Conservation (phyloP, 2,329 filamentous ascomycete species). For the Colletotrichum sp. region DNA sequence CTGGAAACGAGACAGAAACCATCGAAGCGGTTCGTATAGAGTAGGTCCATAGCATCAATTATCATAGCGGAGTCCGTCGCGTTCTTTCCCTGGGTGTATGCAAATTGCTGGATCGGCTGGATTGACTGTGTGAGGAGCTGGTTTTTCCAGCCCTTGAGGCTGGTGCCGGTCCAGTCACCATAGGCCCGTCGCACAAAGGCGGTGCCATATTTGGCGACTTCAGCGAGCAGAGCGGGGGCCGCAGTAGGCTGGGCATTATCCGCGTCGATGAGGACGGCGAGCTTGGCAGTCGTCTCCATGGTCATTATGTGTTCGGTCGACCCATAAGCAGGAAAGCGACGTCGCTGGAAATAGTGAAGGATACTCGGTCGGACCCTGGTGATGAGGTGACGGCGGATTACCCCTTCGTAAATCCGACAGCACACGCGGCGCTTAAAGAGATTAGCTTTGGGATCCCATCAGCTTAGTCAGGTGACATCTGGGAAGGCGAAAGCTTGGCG, state of each 20-base stretch:
- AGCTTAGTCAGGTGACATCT: too few relatives aligned
- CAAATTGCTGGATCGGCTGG: slow-evolving; percentile 39
- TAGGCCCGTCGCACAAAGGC: slow-evolving; percentile 34
- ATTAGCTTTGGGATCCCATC: too few relatives aligned
- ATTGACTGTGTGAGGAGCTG: slow-evolving; percentile 31
- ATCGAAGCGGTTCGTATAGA: slow-evolving; percentile 34
- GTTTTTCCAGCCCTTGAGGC: slow-evolving; percentile 33
- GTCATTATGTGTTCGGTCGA: not conserved
- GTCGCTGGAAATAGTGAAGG: too few relatives aligned
- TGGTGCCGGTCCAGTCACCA: slow-evolving; percentile 35
- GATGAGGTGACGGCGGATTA: too few relatives aligned
- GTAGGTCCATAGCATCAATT: slow-evolving; percentile 42
- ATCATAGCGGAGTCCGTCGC: slow-evolving; percentile 39
- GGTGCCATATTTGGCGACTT: slow-evolving; percentile 37
- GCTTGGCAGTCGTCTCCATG: slow-evolving; percentile 20
- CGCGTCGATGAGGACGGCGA: slow-evolving; percentile 37
- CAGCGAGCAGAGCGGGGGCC: slow-evolving; percentile 27
- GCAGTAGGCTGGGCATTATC: slow-evolving; percentile 31
- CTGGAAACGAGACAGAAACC: slow-evolving; percentile 29
- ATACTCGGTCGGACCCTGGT: too few relatives aligned
- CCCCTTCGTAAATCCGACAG: too few relatives aligned
- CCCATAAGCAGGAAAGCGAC: too few relatives aligned
- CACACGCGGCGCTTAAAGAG: too few relatives aligned
- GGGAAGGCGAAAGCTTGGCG: too few relatives aligned
- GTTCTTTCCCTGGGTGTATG: slow-evolving; percentile 39